Evolutionary conservation across 2,329 filamentous ascomycete genomes (phyloP).

Genomic region (Zopfia rhizophila): DNA sequence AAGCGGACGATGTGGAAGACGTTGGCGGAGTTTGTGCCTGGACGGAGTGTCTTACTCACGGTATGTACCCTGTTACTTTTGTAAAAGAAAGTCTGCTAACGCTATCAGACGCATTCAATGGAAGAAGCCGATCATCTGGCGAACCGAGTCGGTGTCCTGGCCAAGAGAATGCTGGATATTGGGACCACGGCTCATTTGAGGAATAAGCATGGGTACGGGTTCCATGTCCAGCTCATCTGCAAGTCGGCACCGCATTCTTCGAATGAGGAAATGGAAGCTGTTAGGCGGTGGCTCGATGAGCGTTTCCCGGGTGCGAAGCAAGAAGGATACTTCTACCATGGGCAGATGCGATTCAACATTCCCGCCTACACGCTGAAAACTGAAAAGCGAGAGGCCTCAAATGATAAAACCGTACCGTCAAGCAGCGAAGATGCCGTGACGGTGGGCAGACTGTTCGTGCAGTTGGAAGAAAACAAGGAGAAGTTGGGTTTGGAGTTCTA

Average conservation of each 20-base stretch:
- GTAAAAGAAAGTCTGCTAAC: not conserved
- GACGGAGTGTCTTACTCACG: slow-evolving; percentile 81
- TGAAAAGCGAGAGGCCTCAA: slow-evolving; percentile 24
- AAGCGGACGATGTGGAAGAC: slow-evolving; percentile 93
- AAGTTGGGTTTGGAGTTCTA: slow-evolving; percentile 80
- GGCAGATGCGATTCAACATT: slow-evolving; percentile 31
- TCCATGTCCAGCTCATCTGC: slow-evolving; percentile 83
- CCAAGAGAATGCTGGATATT: slow-evolving; percentile 80
- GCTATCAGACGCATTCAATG: slow-evolving; percentile 78
- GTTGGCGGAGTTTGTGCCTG: slow-evolving; percentile 72
- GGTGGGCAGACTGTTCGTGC: slow-evolving; percentile 68
- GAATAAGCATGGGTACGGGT: slow-evolving; percentile 75
- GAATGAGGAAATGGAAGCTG: slow-evolving; percentile 70
- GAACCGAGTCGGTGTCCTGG: slow-evolving; percentile 81
- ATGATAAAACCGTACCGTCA: slow-evolving; percentile 6
- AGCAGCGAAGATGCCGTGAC: slow-evolving; percentile 13
- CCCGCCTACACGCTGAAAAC: slow-evolving; percentile 3
- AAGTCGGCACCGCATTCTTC: slow-evolving; percentile 76
- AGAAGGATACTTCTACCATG: slow-evolving; percentile 29
- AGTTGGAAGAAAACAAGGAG: slow-evolving; percentile 76
- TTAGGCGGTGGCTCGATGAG: slow-evolving; percentile 71
- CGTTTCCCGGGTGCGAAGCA: slow-evolving; percentile 71
- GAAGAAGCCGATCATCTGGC: slow-evolving; percentile 91
- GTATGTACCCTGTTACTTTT: not conserved
- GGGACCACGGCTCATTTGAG: slow-evolving; percentile 63